Evolutionary conservation across 495 filamentous ascomycete genomes (phyloP), one percentile per base, ranked within the genome.

Genomic region (Penicillium macrosclerotiorum): DNA sequence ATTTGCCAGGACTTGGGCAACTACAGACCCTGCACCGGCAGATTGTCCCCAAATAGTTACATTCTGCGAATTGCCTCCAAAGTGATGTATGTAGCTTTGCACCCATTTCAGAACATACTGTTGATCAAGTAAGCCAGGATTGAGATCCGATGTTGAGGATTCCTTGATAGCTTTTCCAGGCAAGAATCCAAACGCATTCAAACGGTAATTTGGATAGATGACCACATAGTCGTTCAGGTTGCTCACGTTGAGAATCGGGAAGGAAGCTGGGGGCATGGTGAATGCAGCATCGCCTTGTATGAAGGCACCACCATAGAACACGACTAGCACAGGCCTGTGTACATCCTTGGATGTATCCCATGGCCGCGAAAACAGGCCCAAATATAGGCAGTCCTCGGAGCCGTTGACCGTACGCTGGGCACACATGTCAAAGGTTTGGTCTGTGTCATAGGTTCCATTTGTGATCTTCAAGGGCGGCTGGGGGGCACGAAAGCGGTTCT

Each of bases 221-320:
- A 79, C 69, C 0, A 81, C 53, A 41, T 78, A 71, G 40, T 82
- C 69, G 25, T 75, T 77, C 3, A 58, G 42, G 1, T 51, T 52
- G 14, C 65, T 73, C 9, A 61, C 70, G 49, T 79, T 77, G 29
- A 84, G 62, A 23, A 83, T 64, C 1, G 79, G 81, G 52, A 79
- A 84, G 6, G 66, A 71, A 6, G 76, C 64, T 4, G 80, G 77
- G 1, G 80, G 78, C 9, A 83, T 62, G 3, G 51, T 61, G 54
- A 83, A 75, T 1, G 65, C 72, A 1, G 74, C 79, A 22, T 64
- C 61, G 16, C 80, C 80, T 60, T 81, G 65, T 33, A 85, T 80
- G 57, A 81, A 85, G 0, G 65, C 81, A 1, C 82, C 82, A 14
- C 81, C 81, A 51, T 81, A 82, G 49, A 82, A 84, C 18, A 72